Conservation (phyloP, 305 asterid genomes). For the Fraxinus latifolia region DNA sequence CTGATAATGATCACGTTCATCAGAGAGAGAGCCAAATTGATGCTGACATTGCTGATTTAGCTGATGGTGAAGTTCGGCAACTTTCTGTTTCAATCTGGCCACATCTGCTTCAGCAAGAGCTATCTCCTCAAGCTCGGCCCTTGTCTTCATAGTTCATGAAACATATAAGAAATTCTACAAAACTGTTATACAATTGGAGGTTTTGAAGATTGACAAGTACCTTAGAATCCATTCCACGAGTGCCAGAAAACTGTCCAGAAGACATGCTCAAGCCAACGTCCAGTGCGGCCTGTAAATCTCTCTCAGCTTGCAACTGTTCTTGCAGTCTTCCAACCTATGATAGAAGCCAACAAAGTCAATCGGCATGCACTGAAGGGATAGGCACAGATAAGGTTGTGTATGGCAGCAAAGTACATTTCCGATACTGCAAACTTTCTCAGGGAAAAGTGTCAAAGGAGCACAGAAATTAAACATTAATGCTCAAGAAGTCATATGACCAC, state of each 20-base stretch:
- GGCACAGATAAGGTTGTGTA: not conserved
- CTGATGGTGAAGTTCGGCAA: slow-evolving; percentile 89
- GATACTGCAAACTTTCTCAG: not conserved
- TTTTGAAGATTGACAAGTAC: slow-evolving; percentile 36
- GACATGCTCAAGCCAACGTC: slow-evolving; percentile 98
- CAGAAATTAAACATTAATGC: not conserved
- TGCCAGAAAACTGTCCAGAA: slow-evolving; percentile 72
- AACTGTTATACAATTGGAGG: slow-evolving; percentile 19
- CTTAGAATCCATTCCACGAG: slow-evolving; percentile 92
- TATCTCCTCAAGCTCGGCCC: slow-evolving; percentile 96
- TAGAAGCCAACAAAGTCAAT: slow-evolving; percentile 18
- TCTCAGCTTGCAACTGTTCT: slow-evolving; percentile 98
- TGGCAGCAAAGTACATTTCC: slow-evolving; percentile 3
- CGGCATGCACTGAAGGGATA: not conserved
- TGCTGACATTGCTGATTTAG: slow-evolving; percentile 90
- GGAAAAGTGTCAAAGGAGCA: not conserved
- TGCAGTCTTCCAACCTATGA: slow-evolving; percentile 82
- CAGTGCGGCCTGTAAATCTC: slow-evolving; percentile 87
- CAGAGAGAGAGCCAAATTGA: slow-evolving; percentile 73
- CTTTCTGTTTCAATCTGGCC: slow-evolving; percentile 85
- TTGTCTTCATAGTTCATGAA: slow-evolving; percentile 52
- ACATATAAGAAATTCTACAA: slow-evolving; percentile 21
- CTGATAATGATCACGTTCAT: slow-evolving; percentile 57
- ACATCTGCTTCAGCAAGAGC: slow-evolving; percentile 99
- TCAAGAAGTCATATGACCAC: not conserved